These are phyloP conservation scores for Chondrus crispus DNA, from an alignment of 23 red algal genomes.

Conservation along the genomic window DNA sequence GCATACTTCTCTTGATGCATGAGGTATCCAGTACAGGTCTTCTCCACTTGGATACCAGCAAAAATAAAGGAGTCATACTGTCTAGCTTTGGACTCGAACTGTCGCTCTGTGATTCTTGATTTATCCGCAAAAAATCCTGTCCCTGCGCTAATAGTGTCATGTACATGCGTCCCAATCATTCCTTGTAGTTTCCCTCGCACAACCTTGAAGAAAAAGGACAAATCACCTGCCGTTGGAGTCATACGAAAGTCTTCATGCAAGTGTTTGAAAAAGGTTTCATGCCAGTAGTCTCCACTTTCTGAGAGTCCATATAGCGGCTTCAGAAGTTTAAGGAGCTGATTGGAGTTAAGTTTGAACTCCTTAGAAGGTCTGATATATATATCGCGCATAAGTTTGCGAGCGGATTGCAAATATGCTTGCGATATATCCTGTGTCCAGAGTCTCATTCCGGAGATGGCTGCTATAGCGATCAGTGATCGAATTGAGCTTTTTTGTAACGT, in stretches of 20 bases:
- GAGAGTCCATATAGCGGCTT: constrained; percentile 11
- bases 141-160: constrained; percentile 11
- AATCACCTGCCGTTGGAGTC: neutral
- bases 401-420: constrained; percentile 13
- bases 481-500: neutral
- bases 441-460: neutral
- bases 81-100: neutral
- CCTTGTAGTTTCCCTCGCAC: neutral
- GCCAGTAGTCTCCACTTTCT: constrained; percentile 30
- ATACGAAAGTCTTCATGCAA: neutral
- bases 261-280: constrained; percentile 6
- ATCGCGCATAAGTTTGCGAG: neutral
- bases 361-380: neutral
- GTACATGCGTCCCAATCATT: neutral
- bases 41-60: neutral
- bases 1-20: constrained; percentile 2
- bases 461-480: neutral
- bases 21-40: neutral
- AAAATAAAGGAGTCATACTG: neutral
- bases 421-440: constrained; percentile 2
- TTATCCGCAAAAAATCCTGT: neutral
- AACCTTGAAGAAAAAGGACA: neutral
- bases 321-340: neutral
- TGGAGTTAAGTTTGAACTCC: neutral
- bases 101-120: neutral